Evolutionary conservation across 139 green algal genomes (phyloP), one percentile per base, ranked within the genome.

Genomic region (Pycnococcus provasolii): DNA sequence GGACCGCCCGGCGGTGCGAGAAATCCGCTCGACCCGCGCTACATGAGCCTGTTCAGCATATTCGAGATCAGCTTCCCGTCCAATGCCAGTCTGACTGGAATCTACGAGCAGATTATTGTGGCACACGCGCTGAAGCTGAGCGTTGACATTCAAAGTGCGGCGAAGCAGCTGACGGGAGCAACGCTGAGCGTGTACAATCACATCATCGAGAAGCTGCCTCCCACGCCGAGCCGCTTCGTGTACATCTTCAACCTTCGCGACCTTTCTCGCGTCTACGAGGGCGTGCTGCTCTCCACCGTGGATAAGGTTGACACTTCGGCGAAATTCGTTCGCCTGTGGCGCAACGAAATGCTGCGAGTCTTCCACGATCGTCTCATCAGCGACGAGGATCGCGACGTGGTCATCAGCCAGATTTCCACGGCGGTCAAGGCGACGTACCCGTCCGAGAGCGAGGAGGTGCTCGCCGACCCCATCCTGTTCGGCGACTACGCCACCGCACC

Each of bases 221-320:
- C 86, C 39, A 92, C 86, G 7, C 86, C 86, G 39, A 82, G 68
- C 1, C 79, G 84, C 62, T 92, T 92, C 76, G 83, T 89, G 66
- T 92, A 92, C 83, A 84, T 90, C 58, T 92, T 92, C 77, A 92
- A 92, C 77, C 79, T 92, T 55, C 71, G 86, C 42, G 86, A 92
- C 80, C 73, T 92, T 4, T 79, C 60, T 15, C 66, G 81, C 43
- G 61, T 84, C 44, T 90, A 81, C 67, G 77, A 90, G 73, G 86
- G 86, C 3, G 73, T 92, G 66, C 74, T 86, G 55, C 73, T 85
- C 41, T 73, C 80, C 48, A 75, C 64, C 26, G 48, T 58, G 6
- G 66, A 85, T 66, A 77, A 74, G 53, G 81, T 87, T 66, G 66
- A 59, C 43, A 78, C 55, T 7, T 63, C 69, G 1, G 67, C 77